Percentiles rank a stretch among this genome's conserved stretches.
Evolutionary conservation across 805 yeast species (phyloP).

Genomic region (Saturnispora quitensis): DNA sequence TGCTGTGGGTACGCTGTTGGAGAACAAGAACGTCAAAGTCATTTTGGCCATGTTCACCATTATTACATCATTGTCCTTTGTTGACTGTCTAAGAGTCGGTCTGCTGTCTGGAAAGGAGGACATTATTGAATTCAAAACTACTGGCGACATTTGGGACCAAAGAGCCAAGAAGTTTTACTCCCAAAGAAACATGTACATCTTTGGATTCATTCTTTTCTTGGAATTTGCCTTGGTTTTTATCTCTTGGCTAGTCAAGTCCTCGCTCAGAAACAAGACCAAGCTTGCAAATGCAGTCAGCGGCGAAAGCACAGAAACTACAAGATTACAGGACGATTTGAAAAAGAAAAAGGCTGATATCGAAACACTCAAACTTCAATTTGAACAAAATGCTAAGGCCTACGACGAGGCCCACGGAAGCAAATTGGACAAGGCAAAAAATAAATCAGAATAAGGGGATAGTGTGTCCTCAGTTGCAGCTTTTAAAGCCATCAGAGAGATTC

Average conservation of each 20-base stretch:
- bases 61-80: conserved; percentile 36
- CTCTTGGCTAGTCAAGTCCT: conserved; percentile 33
- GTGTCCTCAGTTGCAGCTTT: neutral
- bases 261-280: conserved; percentile 30
- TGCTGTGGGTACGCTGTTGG: neutral
- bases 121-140: conserved; percentile 10
- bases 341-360: conserved; percentile 17
- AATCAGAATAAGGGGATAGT: conserved; percentile 1
- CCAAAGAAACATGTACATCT: conserved; percentile 48
- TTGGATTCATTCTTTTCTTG: conserved; percentile 45
- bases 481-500: conserved; percentile 2
- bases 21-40: conserved; percentile 4
- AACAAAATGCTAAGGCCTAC: conserved; percentile 17
- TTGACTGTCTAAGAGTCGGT: conserved; percentile 33
- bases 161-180: conserved; percentile 43
- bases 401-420: conserved; percentile 6
- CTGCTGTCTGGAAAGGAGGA: conserved; percentile 10
- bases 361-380: conserved; percentile 19
- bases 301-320: conserved; percentile 20
- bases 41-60: conserved; percentile 1
- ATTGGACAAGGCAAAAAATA: neutral
- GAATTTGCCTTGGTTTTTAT: conserved; percentile 38
- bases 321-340: conserved; percentile 24
- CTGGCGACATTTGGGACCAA: conserved; percentile 21
- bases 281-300: conserved; percentile 13